Base-by-base conservation (phyloP, 116 monocot genomes). In the Papilionanthe hybrid region DNA sequence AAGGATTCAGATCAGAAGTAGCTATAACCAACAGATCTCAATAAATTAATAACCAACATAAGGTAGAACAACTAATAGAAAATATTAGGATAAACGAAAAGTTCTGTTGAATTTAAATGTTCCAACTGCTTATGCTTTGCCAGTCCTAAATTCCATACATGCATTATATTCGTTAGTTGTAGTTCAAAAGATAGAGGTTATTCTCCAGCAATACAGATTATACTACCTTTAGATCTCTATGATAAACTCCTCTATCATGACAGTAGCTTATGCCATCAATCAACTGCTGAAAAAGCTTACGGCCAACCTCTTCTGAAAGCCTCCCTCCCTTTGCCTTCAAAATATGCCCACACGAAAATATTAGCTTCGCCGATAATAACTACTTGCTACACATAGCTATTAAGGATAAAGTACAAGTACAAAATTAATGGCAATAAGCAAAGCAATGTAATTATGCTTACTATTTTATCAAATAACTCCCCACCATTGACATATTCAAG, bases 241-340 rank as follows among this genome's bases (percentile, higher is more conserved):
- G 99, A 83, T 82, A 99, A 48, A 92, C 95, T 66, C 95, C 95
- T 78, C 85, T 95, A 13, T 83, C 86, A 80, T 95, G 93, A 79
- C 95, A 99, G 48, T 95, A 99, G 63, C 91, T 90, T 57, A 95
- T 81, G 74, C 85, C 93, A 81, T 95, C 95, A 72, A 99, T 92
- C 65, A 99, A 72, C 82, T 99, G 99, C 77, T 99, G 99, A 80
- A 99, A 99, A 65, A 95, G 80, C 83, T 80, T 91, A 5, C 90
- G 87, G 17, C 86, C 93, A 81, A 91, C 86, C 4, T 25, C 65
- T 82, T 95, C 99, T 65, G 83, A 23, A 22, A 92, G 76, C 81
- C 77, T 88, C 22, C 95, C 93, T 41, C 82, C 87, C 11, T 49
- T 72, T 75, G 84, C 87, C 96, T 96, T 68, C 72, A 75, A 63